Conservation (phyloP, 306 rosid genomes). For the Datisca glomerata region DNA sequence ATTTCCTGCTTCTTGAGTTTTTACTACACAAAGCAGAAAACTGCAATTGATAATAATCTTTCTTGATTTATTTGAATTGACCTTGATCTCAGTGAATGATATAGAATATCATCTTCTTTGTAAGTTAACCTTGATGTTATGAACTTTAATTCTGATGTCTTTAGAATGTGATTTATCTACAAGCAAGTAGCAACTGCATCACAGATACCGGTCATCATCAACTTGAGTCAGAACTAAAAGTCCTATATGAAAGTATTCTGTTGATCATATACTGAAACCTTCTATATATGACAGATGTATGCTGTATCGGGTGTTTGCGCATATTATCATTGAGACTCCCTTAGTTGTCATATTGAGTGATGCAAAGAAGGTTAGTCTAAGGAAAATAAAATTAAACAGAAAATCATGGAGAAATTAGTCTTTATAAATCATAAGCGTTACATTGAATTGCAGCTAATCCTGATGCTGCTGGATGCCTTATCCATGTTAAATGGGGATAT, state of each 20-base stretch:
- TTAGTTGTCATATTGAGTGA: constrained; percentile 51
- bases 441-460: constrained; percentile 58
- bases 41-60: too few relatives aligned
- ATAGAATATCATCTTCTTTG: too few relatives aligned
- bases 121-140: too few relatives aligned
- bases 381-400: constrained; percentile 2
- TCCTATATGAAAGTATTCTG: constrained; percentile 4
- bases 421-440: neutral
- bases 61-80: too few relatives aligned
- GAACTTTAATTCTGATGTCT: too few relatives aligned
- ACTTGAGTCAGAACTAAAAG: constrained; percentile 5
- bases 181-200: too few relatives aligned
- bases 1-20: too few relatives aligned
- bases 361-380: constrained; percentile 63
- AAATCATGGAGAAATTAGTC: neutral
- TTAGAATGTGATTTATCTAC: too few relatives aligned
- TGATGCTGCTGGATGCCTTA: constrained; percentile 62
- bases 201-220: neutral
- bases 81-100: too few relatives aligned
- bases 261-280: constrained; percentile 8
- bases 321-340: constrained; percentile 62
- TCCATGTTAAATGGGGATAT: constrained; percentile 43
- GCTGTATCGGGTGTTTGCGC: constrained; percentile 58
- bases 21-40: too few relatives aligned
- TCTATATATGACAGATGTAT: constrained; percentile 47